phyloP scores from a whole-genome alignment of 2,329 filamentous ascomycete genomes.

The Trichoderma sp. region DNA sequence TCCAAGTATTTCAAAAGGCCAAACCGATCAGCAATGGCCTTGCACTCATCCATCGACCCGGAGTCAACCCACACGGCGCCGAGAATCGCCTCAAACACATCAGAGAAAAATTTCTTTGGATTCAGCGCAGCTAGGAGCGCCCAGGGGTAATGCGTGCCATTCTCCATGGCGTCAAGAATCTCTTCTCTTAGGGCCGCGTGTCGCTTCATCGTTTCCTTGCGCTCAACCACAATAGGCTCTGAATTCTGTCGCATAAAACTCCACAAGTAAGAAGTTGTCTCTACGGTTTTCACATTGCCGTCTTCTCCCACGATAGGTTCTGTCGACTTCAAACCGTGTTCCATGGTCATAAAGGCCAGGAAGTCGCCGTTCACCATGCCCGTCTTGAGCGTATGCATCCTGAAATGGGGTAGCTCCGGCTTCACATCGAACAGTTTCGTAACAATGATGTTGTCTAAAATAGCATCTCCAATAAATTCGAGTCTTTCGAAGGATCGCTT shows the following conservation, averaged over 20 bases:
- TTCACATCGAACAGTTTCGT: constrained; percentile 54
- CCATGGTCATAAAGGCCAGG: constrained; percentile 74
- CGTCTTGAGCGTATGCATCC: constrained; percentile 77
- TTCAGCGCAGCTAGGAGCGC: constrained; percentile 63
- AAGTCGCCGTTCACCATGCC: constrained; percentile 80
- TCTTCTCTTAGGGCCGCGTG: constrained; percentile 50
- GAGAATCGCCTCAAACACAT: constrained; percentile 77
- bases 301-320: constrained; percentile 26
- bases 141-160: constrained; percentile 72
- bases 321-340: constrained; percentile 29
- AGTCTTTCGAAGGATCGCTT: constrained; percentile 64
- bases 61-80: constrained; percentile 85
- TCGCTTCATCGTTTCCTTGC: constrained; percentile 45
- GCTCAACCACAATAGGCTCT: constrained; percentile 47
- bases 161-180: constrained; percentile 53
- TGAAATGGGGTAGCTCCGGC: constrained; percentile 46
- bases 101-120: constrained; percentile 77
- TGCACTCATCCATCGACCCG: constrained; percentile 61
- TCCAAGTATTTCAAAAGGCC: constrained; percentile 67
- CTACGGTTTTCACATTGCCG: constrained; percentile 25
- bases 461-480: constrained; percentile 84
- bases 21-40: constrained; percentile 59
- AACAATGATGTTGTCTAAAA: constrained; percentile 78
- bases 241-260: constrained; percentile 66
- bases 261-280: constrained; percentile 56